Percentiles rank a stretch among this genome's conserved stretches.
Conservation (phyloP, 331 rosid species). For the Malus hybrid region DNA sequence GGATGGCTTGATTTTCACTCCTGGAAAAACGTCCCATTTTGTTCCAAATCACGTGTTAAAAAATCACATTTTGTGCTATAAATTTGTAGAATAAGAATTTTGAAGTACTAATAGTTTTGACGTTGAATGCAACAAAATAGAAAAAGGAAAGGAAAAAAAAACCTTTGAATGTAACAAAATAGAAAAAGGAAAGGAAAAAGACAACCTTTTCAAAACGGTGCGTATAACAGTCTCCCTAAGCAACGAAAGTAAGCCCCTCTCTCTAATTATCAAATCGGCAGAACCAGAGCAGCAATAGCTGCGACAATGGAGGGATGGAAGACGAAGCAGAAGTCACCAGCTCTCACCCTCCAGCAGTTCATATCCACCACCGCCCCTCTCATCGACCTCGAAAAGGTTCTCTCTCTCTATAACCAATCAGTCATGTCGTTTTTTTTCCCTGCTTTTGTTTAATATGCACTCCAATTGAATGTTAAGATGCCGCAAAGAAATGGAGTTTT, state of each 20-base stretch:
- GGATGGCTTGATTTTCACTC: too few species aligned
- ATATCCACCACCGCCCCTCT: slow-evolving; percentile 76
- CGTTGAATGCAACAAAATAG: too few species aligned
- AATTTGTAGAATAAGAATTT: too few species aligned
- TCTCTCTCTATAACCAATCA: not conserved
- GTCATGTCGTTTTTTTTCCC: not conserved
- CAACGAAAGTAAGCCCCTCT: not conserved
- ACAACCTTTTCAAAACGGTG: not conserved
- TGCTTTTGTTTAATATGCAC: not conserved
- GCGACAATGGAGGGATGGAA: slow-evolving; percentile 51
- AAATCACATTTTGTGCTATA: accelerated
- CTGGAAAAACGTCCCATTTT: too few species aligned
- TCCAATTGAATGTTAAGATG: not conserved
- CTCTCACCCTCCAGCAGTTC: slow-evolving; percentile 66
- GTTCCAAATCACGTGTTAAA: too few species aligned
- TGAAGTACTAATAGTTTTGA: too few species aligned
- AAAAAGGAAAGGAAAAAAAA: too few species aligned
- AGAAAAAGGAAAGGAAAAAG: too few species aligned
- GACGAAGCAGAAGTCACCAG: slow-evolving; percentile 39
- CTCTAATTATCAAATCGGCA: not conserved
- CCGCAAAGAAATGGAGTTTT: not conserved
- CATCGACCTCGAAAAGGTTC: slow-evolving; percentile 82
- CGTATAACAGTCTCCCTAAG: not conserved
- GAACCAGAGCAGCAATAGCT: not conserved
- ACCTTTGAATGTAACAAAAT: too few species aligned